These are phyloP conservation scores for Erythrophleum fordii DNA, from an alignment of 306 rosid species.

Conservation along the genomic window DNA sequence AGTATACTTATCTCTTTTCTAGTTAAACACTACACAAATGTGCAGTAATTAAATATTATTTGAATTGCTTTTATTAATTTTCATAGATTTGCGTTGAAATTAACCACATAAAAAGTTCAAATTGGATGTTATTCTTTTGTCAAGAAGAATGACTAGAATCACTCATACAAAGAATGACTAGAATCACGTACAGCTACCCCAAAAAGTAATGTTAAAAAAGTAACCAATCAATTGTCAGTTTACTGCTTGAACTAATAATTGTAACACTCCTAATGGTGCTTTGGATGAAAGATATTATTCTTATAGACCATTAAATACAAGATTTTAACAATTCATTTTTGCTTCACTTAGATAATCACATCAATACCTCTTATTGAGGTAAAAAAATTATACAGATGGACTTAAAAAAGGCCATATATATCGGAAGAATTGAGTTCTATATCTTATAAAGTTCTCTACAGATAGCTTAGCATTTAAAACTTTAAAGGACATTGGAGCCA, in stretches of 20 bases:
- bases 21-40: background rate
- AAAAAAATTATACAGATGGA: background rate
- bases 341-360: slow-evolving; percentile 15
- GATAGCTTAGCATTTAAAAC: slow-evolving; percentile 10
- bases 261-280: background rate
- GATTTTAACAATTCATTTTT: slow-evolving; percentile 13
- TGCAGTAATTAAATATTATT: background rate
- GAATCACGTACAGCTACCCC: slow-evolving; percentile 1
- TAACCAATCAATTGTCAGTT: background rate
- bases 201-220: background rate
- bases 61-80: background rate
- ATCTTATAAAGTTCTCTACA: background rate
- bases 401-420: background rate
- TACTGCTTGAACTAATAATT: background rate
- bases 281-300: background rate
- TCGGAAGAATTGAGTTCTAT: background rate
- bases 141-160: background rate
- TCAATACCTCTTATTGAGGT: background rate
- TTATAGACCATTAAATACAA: slow-evolving; percentile 7
- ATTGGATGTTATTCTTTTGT: too few relatives aligned
- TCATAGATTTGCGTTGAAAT: too few relatives aligned
- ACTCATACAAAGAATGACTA: background rate
- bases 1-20: background rate
- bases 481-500: background rate
- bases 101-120: too few relatives aligned